Conservation (phyloP, 2,329 filamentous ascomycete species). For the Fusarium coicis region DNA sequence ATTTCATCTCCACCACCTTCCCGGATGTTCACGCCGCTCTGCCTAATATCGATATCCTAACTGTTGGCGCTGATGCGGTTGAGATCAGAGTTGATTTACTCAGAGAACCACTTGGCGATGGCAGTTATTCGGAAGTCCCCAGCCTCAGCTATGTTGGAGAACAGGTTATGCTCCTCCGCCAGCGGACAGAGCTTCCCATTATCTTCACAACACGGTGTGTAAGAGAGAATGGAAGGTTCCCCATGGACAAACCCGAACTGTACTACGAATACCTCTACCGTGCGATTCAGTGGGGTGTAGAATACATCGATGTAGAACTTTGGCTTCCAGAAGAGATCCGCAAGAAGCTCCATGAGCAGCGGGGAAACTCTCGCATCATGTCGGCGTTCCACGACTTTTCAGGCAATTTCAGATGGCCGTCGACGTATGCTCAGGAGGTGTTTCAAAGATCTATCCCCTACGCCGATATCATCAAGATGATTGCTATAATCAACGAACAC, state of each 20-base stretch:
- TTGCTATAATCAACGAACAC: constrained; percentile 81
- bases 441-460: constrained; percentile 79
- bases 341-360: constrained; percentile 71
- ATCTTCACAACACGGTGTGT: constrained; percentile 89
- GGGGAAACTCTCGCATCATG: constrained; percentile 85
- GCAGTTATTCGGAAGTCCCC: constrained; percentile 72
- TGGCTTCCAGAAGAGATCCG: constrained; percentile 85
- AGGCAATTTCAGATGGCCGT: constrained; percentile 85
- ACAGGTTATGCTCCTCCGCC: constrained; percentile 84
- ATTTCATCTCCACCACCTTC: constrained; percentile 89
- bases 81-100: constrained; percentile 87
- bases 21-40: constrained; percentile 85
- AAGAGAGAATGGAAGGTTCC: constrained; percentile 84
- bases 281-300: constrained; percentile 88
- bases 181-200: constrained; percentile 88
- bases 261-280: constrained; percentile 84
- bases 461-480: constrained; percentile 92
- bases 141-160: constrained; percentile 87
- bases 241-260: constrained; percentile 80
- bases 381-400: constrained; percentile 94
- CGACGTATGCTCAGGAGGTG: constrained; percentile 74
- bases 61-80: constrained; percentile 86
- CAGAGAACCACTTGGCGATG: constrained; percentile 74
- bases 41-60: constrained; percentile 87
- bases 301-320: constrained; percentile 90